Base-by-base conservation (phyloP, 805 yeast genomes). In the Ogataea paradorogensis region DNA sequence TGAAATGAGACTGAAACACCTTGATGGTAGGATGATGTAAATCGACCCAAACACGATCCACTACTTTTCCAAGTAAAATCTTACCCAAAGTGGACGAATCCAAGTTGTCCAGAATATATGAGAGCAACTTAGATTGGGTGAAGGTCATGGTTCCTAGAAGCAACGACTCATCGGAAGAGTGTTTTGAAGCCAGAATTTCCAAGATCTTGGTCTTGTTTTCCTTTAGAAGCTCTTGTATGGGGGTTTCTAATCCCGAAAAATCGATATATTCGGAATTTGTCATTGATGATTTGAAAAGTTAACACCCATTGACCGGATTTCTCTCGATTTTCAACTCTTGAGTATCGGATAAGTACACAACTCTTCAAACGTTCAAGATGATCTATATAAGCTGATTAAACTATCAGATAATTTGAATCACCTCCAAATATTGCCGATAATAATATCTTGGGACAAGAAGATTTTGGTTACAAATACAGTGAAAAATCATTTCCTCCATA, bases 1-100 rank as follows among this genome's bases (percentile, higher is more conserved):
- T 46, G 38, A 64, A 59, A 52, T 62, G 67, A 9, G 57, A 50
- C 52, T 75, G 79, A 50, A 71, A 81, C 54, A 71, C 71, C 48
- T 78, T 80, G 45, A 82, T 69, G 2, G 78, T 72, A 2, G 87
- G 87, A 50, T 79, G 78, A 48, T 79, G 83, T 46, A 83, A 69
- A 5, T 76, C 76, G 23, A 66, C 55, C 89, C 89, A 83, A 15
- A 78, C 58, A 4, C 57, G 50, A 36, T 78, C 82, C 14, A 82
- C 66, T 6, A 74, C 58, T 2, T 56, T 53, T 28, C 50, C 59
- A 6, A 58, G 46, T 5, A 53, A 38, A 6, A 27, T 16, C 21
- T 31, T 22, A 10, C 16, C 22, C 18, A 33, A 15, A 3, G 30
- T 29, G 21, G 38, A 28, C 5, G 28, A 22, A 21, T 18, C 24